phyloP scores from a whole-genome alignment of 2,329 filamentous ascomycete species.

The Lachnellula cervina region DNA sequence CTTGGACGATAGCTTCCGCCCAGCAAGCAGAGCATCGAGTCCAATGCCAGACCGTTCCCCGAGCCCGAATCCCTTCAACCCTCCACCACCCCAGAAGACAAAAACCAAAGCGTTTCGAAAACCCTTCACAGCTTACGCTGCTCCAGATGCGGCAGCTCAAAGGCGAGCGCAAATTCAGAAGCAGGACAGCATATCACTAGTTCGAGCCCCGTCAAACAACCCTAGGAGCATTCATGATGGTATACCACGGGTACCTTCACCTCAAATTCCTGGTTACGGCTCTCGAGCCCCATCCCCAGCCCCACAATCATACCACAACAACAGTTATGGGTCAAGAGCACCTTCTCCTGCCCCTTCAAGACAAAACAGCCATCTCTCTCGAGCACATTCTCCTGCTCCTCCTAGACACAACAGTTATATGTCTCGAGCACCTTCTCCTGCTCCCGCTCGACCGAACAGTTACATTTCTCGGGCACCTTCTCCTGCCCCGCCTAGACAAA shows the following conservation, averaged over 20 bases:
- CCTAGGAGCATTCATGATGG: constrained; percentile 22
- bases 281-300: constrained; percentile 38
- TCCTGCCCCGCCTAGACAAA: constrained; percentile 29
- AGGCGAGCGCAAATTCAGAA: constrained; percentile 37
- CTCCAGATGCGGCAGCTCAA: constrained; percentile 59
- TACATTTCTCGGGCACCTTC: constrained; percentile 35
- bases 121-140: constrained; percentile 62
- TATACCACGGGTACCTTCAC: constrained; percentile 23
- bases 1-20: constrained; percentile 78
- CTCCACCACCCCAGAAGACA: constrained; percentile 27
- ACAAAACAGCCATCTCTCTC: constrained; percentile 35
- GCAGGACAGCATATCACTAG: constrained; percentile 24
- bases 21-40: constrained; percentile 58
- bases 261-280: constrained; percentile 25
- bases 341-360: constrained; percentile 29
- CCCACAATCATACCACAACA: constrained; percentile 26
- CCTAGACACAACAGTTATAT: background rate
- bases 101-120: constrained; percentile 60
- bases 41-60: constrained; percentile 36
- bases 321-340: constrained; percentile 29
- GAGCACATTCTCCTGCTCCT: constrained; percentile 22
- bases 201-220: constrained; percentile 24
- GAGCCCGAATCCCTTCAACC: constrained; percentile 31
- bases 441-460: constrained; percentile 17
- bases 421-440: constrained; percentile 26